Conservation (phyloP, 2,329 filamentous ascomycete genomes). For the Thermomyces lanuginosus region DNA sequence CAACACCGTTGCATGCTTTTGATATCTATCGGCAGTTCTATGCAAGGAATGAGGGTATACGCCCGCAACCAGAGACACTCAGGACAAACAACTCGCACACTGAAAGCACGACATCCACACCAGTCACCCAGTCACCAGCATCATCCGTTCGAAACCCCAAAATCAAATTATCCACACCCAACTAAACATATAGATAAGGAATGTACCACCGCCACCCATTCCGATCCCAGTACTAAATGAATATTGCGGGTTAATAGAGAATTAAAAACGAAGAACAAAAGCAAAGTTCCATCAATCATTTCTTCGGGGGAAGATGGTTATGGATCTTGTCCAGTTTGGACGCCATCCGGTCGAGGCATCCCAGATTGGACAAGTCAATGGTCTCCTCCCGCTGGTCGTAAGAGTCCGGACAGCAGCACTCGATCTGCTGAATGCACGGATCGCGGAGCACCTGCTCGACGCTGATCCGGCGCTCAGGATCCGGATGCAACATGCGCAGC, state of each 20-base stretch:
- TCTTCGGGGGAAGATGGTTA: conserved; percentile 17
- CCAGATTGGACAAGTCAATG: no score
- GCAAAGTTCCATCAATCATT: conserved; percentile 7
- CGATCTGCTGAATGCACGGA: conserved; percentile 56
- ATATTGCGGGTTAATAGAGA: no score
- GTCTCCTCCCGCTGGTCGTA: no score
- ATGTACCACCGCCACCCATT: no score
- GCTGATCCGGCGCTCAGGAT: conserved; percentile 52
- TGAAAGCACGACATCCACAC: background rate
- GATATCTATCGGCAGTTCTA: no score
- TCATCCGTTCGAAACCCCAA: background rate
- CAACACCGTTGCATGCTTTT: no score
- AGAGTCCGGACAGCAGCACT: conserved; percentile 60
- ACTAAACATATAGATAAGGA: background rate
- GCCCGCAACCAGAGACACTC: no score
- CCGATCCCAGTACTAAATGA: no score
- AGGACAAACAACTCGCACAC: no score
- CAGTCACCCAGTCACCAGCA: background rate
- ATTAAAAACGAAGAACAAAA: no score
- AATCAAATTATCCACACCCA: background rate
- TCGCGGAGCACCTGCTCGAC: conserved; percentile 54
- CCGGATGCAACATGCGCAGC: conserved; percentile 67
- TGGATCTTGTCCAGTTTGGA: conserved; percentile 17
- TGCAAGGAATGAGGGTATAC: no score
- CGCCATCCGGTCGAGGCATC: no score